Conservation (phyloP, 768 basidiomycete genomes). For the Lactarius hengduanensis region DNA sequence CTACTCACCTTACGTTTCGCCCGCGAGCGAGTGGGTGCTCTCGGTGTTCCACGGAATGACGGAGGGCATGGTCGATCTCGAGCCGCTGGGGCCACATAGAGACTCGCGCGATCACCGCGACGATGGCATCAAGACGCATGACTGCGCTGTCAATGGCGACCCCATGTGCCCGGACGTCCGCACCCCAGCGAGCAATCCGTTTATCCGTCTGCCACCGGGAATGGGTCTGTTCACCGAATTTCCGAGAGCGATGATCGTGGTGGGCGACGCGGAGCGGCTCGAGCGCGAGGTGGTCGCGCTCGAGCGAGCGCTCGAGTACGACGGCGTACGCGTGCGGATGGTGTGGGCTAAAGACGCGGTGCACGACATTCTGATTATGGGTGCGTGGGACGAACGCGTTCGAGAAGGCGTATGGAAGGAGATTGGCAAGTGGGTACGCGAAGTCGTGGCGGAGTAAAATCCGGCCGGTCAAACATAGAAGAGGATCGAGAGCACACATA, state of each 20-base stretch:
- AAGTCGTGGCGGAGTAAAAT: slow-evolving; percentile 12
- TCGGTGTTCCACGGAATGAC: slow-evolving; percentile 35
- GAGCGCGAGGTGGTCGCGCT: slow-evolving; percentile 44
- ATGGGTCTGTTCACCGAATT: slow-evolving; percentile 47
- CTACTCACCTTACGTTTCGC: slow-evolving; percentile 38
- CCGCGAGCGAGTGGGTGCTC: slow-evolving; percentile 37
- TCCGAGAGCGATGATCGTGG: slow-evolving; percentile 45
- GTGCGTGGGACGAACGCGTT: slow-evolving; percentile 26
- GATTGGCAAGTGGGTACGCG: slow-evolving; percentile 25
- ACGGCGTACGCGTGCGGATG: slow-evolving; percentile 30
- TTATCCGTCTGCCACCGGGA: slow-evolving; percentile 36
- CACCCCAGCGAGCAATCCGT: slow-evolving; percentile 30
- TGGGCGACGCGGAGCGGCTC: slow-evolving; percentile 52
- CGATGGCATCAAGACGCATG: slow-evolving; percentile 28
- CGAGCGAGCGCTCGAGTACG: slow-evolving; percentile 25
- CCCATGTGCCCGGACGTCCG: slow-evolving; percentile 8
- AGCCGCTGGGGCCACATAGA: slow-evolving; percentile 31
- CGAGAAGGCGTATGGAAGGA: slow-evolving; percentile 28
- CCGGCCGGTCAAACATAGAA: not conserved
- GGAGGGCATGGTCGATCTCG: slow-evolving; percentile 33
- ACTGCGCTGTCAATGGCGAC: slow-evolving; percentile 32
- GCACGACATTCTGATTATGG: slow-evolving; percentile 29
- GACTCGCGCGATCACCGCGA: slow-evolving; percentile 30
- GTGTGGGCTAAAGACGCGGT: slow-evolving; percentile 29
- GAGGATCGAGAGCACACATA: not conserved